Evolutionary conservation across 192 early-diverging fungal species (phyloP).

Genomic region (Umbelopsis ramanniana): DNA sequence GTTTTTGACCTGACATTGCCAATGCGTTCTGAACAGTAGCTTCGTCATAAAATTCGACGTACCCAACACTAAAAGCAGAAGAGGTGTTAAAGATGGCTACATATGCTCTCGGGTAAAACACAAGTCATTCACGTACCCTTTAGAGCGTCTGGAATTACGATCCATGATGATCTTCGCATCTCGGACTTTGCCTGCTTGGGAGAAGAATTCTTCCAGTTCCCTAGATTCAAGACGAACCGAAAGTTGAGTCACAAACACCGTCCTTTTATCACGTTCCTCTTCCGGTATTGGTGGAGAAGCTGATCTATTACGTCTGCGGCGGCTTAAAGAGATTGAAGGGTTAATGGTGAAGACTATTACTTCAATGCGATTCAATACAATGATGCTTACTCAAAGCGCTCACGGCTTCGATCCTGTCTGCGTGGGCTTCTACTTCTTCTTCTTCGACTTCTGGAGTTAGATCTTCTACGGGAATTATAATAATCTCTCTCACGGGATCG

Average conservation of each 20-base stretch:
- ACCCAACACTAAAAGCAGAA: slow-evolving; percentile 76
- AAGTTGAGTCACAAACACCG: slow-evolving; percentile 95
- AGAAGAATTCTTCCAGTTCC: slow-evolving; percentile 91
- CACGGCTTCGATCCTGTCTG: slow-evolving; percentile 36
- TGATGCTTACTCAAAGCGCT: slow-evolving; percentile 17
- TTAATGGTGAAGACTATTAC: not conserved
- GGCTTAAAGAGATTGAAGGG: slow-evolving; percentile 5
- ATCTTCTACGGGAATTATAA: slow-evolving; percentile 38
- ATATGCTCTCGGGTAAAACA: not conserved
- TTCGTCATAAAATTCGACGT: slow-evolving; percentile 94
- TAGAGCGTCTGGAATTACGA: slow-evolving; percentile 78
- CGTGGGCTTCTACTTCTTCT: slow-evolving; percentile 49
- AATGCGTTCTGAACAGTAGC: slow-evolving; percentile 84
- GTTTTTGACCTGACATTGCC: slow-evolving; percentile 80
- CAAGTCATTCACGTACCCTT: slow-evolving; percentile 65
- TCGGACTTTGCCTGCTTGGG: slow-evolving; percentile 78
- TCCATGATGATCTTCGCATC: slow-evolving; percentile 90
- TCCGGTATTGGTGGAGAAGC: slow-evolving; percentile 72
- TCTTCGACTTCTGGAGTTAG: slow-evolving; percentile 32
- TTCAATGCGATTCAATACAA: slow-evolving; percentile 13
- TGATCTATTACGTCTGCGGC: slow-evolving; percentile 55
- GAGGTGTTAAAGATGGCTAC: not conserved
- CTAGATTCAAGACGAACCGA: slow-evolving; percentile 73
- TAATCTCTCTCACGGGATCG: slow-evolving; percentile 44
- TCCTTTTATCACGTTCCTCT: slow-evolving; percentile 85